phyloP scores from a whole-genome alignment of 352 stramenopile genomes.

The Phytopythium delawarense region DNA sequence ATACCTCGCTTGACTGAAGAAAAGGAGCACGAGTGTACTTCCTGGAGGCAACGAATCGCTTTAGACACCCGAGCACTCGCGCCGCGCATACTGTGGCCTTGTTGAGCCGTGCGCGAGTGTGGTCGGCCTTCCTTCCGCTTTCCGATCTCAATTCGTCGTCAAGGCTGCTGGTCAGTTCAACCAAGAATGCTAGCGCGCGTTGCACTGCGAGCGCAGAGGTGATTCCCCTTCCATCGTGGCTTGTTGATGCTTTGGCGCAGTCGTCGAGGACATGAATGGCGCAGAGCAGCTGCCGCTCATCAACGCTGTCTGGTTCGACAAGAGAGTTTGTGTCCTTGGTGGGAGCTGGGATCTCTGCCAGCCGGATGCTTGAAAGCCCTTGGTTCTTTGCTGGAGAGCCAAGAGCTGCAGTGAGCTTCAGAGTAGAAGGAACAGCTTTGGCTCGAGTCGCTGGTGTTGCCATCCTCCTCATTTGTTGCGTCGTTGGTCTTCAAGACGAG shows the following conservation, averaged over 20 bases:
- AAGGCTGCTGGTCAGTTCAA: conserved; percentile 24
- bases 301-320: neutral
- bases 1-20: neutral
- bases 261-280: conserved; percentile 44
- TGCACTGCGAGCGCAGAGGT: conserved; percentile 6
- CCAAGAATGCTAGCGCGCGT: conserved; percentile 23
- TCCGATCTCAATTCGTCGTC: neutral
- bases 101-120: neutral
- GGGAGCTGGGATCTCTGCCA: neutral
- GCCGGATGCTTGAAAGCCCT: neutral
- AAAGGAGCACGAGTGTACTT: neutral
- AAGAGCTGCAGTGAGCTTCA: neutral
- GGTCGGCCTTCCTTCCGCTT: neutral
- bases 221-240: neutral
- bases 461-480: neutral
- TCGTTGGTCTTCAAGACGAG: no score
- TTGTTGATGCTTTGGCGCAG: conserved; percentile 11
- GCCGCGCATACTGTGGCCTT: conserved; percentile 23
- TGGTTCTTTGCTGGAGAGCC: neutral
- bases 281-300: conserved; percentile 27
- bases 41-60: conserved; percentile 24
- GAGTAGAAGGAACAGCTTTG: neutral
- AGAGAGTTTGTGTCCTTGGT: neutral
- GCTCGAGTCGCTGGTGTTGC: neutral
- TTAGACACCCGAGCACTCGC: conserved; percentile 30